These are phyloP conservation scores for Elsinoe necatrix DNA, from an alignment of 2,329 filamentous ascomycete genomes.

Conservation along the genomic window DNA sequence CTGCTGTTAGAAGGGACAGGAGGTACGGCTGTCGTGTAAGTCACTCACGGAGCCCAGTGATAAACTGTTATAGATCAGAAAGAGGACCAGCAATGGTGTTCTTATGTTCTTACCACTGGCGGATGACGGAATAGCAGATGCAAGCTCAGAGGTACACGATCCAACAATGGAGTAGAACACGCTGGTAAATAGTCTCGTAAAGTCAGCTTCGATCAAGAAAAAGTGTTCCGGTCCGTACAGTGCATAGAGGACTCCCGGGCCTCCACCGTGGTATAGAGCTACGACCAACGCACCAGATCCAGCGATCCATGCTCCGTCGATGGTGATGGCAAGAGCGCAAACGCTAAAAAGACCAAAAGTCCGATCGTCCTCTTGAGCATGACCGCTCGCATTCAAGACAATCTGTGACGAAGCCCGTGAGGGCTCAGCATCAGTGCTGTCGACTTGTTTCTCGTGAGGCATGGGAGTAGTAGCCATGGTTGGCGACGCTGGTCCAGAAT, in stretches of 20 bases:
- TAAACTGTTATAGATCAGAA: slow-evolving; percentile 38
- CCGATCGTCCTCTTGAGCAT: slow-evolving; percentile 35
- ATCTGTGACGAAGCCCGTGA: neutral
- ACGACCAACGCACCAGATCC: slow-evolving; percentile 36
- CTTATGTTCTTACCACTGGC: slow-evolving; percentile 37
- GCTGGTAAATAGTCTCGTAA: slow-evolving; percentile 30
- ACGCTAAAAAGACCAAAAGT: slow-evolving; percentile 37
- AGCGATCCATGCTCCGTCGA: slow-evolving; percentile 39
- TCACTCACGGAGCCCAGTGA: slow-evolving; percentile 46
- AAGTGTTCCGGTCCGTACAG: slow-evolving; percentile 30
- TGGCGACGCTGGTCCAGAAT: too few relatives aligned
- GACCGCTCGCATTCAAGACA: slow-evolving; percentile 34
- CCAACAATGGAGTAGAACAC: slow-evolving; percentile 52
- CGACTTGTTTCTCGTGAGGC: neutral
- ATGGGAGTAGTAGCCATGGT: neutral
- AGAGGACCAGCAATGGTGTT: neutral
- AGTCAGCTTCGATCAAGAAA: neutral
- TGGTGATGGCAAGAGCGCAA: slow-evolving; percentile 35
- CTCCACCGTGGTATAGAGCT: slow-evolving; percentile 53
- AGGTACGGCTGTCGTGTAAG: neutral
- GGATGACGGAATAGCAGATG: slow-evolving; percentile 53
- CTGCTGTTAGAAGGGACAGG: neutral
- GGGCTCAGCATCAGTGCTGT: neutral
- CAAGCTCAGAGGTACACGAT: slow-evolving; percentile 52
- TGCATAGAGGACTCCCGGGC: slow-evolving; percentile 55